Base-by-base conservation (phyloP, 2,329 filamentous ascomycete genomes). In the Aspergillus tamarii region DNA sequence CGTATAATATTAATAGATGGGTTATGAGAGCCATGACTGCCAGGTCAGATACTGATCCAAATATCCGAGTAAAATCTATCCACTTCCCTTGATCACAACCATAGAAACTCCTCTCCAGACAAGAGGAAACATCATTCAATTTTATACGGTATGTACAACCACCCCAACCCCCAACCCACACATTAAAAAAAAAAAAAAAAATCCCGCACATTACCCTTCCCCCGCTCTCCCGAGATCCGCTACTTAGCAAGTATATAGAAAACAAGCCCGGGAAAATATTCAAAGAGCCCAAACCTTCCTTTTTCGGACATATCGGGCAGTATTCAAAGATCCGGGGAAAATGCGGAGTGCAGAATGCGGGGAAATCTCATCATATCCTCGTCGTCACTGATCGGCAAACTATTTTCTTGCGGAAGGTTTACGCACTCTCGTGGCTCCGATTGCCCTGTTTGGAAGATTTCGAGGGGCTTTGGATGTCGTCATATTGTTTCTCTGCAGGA, bases 301-400 rank as follows among this genome's bases (percentile, higher is more conserved):
- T 50, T 50, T n/a, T 30, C 11, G 46, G 46, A 28, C 14, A 30
- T 8, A 9, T 8, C 28, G 2, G 26, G 16, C 26, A 28, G 6
- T 11, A 50, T 50, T 30, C 26, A 50, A 50, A 19, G 26, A n/a
- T 19, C 46, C 19, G 52, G 52, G 32, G 30, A 21, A 28, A 54
- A 54, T 36, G 52, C 32, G 52, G 52, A 54, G 52, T 54, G 52
- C 52, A 36, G 52, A 54, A 54, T 54, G 52, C 32, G 52, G 52
- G 52, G 52, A 54, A 36, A 21, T 21, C 10, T 23, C 52, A n/a
- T n/a, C 10, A 9, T 21, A 11, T 23, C 10, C 7, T 19, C 16
- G 23, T 8, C 7, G 46, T 10, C 7, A 28, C 12, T 4, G 14
- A 50, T 50, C 14, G 10, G 26, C 46, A 30, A 5, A 10, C 9